Evolutionary conservation across 352 stramenopile genomes (phyloP), one percentile per base, ranked within the genome.

Genomic region (Globisporangium solare): DNA sequence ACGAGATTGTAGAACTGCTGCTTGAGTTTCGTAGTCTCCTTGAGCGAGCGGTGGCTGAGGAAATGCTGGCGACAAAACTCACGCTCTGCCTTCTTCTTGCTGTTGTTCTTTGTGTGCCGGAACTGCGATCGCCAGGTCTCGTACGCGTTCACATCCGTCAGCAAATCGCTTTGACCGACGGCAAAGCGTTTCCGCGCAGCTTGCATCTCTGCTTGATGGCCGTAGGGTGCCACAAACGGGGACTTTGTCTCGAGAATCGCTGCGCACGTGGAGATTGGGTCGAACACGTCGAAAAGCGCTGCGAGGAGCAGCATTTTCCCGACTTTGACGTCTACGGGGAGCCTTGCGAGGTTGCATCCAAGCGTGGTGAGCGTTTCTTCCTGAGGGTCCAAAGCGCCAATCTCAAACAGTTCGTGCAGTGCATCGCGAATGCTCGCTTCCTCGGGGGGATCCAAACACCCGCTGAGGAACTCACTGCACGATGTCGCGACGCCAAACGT

Each of bases 291-390:
- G 55, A 99, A 98, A 12, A 99, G 67, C 47, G 88, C 83, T 15
- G 93, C 96, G 47, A 97, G 91, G 18, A 99, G 73, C 11, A 99
- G 71, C 73, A 99, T 91, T 66, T 99, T 99, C 24, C 92, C 97
- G 18, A 99, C 73, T 64, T 96, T 88, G 17, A 96, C 92, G 70
- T 99, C 90, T 7, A 99, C 78, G n/a, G 96, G 96, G 11, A 99
- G 73, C 49, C 87, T 79, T 10, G 94, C 85, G 15, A 99, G 74
- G 54, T 98, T 86, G 0, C 68, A 49, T 7, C 97, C 97, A 1
- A 99, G 79, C 57, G 88, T 80, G 18, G 97, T 99, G 12, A 99
- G 71, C 17, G 63, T 63, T 53, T 89, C 80, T 32, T 88, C 58
- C 3, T 72, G 64, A 10, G 63, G 55, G 7, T 71, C 66, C 6